Conservation (phyloP, 495 filamentous ascomycete species). For the Penicillium parvum region DNA sequence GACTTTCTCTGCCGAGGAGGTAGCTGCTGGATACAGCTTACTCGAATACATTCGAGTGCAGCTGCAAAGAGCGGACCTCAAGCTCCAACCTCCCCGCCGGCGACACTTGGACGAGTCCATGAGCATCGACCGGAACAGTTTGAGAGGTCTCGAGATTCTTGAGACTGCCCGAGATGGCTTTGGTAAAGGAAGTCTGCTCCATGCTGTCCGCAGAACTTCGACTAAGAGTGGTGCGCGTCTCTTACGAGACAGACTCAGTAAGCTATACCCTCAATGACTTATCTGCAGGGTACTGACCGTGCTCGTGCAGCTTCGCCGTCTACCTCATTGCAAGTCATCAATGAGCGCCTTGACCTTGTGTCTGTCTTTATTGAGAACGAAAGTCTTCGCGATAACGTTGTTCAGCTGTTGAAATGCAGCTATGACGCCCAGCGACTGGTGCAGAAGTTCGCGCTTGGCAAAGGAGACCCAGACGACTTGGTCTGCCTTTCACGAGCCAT, state of each 20-base stretch:
- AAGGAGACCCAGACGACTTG: constrained; percentile 92
- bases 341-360: constrained; percentile 77
- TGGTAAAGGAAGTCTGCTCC: constrained; percentile 78
- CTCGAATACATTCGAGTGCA: constrained; percentile 78
- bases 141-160: constrained; percentile 85
- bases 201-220: constrained; percentile 80
- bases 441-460: constrained; percentile 86
- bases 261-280: no score
- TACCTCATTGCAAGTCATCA: constrained; percentile 74
- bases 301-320: constrained; percentile 76
- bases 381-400: constrained; percentile 62
- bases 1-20: constrained; percentile 45
- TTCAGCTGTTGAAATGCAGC: constrained; percentile 63
- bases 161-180: constrained; percentile 70
- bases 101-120: constrained; percentile 71
- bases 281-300: no score
- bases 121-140: constrained; percentile 84
- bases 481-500: constrained; percentile 78
- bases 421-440: constrained; percentile 86
- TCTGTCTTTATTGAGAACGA: constrained; percentile 60
- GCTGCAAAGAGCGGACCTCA: constrained; percentile 73
- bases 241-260: constrained; percentile 77
- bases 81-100: constrained; percentile 76
- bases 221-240: constrained; percentile 87
- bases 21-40: constrained; percentile 65